These are phyloP conservation scores for Saccharomycopsis olivae DNA, from an alignment of 805 yeast species.

Conservation along the genomic window DNA sequence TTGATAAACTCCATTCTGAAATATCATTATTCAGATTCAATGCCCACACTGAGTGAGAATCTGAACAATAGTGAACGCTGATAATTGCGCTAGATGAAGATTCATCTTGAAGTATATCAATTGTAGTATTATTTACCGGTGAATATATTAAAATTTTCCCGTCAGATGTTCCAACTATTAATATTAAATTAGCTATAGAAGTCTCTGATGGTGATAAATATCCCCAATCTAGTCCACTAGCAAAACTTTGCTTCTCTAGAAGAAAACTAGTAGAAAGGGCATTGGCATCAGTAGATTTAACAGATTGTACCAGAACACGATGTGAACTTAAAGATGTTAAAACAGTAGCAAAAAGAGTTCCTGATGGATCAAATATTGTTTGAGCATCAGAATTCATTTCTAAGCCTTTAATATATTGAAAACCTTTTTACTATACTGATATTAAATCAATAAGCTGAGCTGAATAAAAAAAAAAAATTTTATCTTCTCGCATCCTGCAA, in stretches of 20 bases:
- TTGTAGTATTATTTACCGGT: slow-evolving; percentile 49
- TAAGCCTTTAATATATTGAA: not conserved
- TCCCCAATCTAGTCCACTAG: slow-evolving; percentile 47
- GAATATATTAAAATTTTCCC: slow-evolving; percentile 61
- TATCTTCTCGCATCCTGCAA: no score
- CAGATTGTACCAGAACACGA: slow-evolving; percentile 53
- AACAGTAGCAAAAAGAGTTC: slow-evolving; percentile 54
- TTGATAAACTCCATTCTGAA: slow-evolving; percentile 49
- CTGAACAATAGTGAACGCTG: slow-evolving; percentile 35
- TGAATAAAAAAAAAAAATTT: no score
- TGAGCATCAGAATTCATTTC: slow-evolving; percentile 20
- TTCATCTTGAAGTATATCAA: slow-evolving; percentile 37
- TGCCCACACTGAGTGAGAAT: slow-evolving; percentile 42
- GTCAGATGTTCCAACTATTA: slow-evolving; percentile 54
- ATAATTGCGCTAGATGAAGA: slow-evolving; percentile 37
- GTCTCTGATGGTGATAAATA: slow-evolving; percentile 22
- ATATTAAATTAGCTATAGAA: slow-evolving; percentile 31
- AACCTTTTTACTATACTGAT: no score
- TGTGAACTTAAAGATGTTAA: slow-evolving; percentile 62
- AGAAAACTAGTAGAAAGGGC: slow-evolving; percentile 36
- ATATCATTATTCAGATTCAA: slow-evolving; percentile 49
- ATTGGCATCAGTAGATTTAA: slow-evolving; percentile 27
- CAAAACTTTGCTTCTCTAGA: slow-evolving; percentile 39
- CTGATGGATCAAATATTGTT: slow-evolving; percentile 51
- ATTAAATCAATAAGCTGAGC: no score